These are phyloP conservation scores for Galium porrigens DNA, from an alignment of 305 asterid genomes.

Conservation along the genomic window DNA sequence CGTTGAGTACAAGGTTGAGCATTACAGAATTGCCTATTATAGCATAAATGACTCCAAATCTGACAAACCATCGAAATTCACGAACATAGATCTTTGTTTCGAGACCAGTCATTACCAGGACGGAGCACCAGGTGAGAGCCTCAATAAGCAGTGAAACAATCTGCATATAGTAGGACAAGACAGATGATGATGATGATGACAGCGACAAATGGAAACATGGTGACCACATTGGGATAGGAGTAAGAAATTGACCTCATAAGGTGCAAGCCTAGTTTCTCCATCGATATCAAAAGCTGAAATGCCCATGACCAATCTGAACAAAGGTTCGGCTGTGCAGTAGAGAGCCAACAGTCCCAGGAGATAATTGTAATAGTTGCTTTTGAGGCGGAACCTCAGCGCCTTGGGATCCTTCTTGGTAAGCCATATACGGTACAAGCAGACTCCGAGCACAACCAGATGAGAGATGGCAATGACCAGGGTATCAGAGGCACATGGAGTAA, in stretches of 20 bases:
- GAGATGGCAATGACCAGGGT: slow-evolving; percentile 56
- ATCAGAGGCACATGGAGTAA: slow-evolving; percentile 70
- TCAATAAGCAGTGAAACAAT: slow-evolving; percentile 48
- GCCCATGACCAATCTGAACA: slow-evolving; percentile 56
- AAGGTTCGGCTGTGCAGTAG: slow-evolving; percentile 61
- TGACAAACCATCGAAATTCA: slow-evolving; percentile 73
- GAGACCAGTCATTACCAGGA: slow-evolving; percentile 52
- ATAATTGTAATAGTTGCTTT: slow-evolving; percentile 53
- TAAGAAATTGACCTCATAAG: slow-evolving; percentile 48
- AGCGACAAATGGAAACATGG: neutral
- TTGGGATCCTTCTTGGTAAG: slow-evolving; percentile 29
- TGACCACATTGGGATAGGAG: neutral
- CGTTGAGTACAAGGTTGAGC: slow-evolving; percentile 52
- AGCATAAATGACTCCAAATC: slow-evolving; percentile 62
- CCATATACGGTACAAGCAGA: slow-evolving; percentile 61
- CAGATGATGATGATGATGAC: neutral
- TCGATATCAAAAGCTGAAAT: slow-evolving; percentile 57
- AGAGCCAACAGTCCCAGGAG: slow-evolving; percentile 38
- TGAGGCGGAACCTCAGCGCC: slow-evolving; percentile 44
- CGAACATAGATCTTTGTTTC: slow-evolving; percentile 62
- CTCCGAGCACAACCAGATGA: slow-evolving; percentile 42
- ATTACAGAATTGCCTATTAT: slow-evolving; percentile 69
- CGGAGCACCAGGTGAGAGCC: slow-evolving; percentile 63
- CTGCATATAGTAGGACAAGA: slow-evolving; percentile 22
- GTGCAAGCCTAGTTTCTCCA: slow-evolving; percentile 44